A percentile compares a stretch with the other conserved stretches of the same genome.
Evolutionary conservation across 1,284 basidiomycete genomes (phyloP).

Genomic region (Naganishia sp.): DNA sequence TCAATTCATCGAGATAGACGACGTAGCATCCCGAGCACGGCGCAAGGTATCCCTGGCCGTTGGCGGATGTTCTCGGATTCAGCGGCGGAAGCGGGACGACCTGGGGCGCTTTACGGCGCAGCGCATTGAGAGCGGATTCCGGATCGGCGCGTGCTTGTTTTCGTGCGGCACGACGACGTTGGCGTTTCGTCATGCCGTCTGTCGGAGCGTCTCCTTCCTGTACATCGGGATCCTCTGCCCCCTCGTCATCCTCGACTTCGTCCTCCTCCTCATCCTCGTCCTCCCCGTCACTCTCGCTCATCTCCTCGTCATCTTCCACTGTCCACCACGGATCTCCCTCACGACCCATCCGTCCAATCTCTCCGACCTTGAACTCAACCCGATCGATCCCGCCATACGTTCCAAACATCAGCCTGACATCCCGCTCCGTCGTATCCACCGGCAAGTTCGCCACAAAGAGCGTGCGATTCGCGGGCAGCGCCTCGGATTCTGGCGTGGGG

Average conservation of each 20-base stretch:
- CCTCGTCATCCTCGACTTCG: constrained; percentile 52
- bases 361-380: constrained; percentile 59
- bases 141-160: constrained; percentile 36
- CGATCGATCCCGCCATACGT: constrained; percentile 72
- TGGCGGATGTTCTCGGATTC: constrained; percentile 37
- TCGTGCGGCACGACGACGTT: constrained; percentile 58
- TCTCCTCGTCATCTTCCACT: constrained; percentile 40
- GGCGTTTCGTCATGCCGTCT: constrained; percentile 52
- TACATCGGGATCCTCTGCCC: constrained; percentile 40
- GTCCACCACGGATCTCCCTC: constrained; percentile 40
- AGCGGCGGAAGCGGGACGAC: constrained; percentile 43
- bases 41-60: constrained; percentile 33
- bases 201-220: constrained; percentile 48
- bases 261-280: constrained; percentile 36
- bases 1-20: constrained; percentile 61
- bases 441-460: constrained; percentile 84
- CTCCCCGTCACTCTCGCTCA: constrained; percentile 36
- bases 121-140: constrained; percentile 42
- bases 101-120: constrained; percentile 60
- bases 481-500: neutral
- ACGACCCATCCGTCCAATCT: constrained; percentile 30
- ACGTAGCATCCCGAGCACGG: constrained; percentile 58
- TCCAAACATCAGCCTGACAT: constrained; percentile 71
- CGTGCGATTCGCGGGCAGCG: constrained; percentile 57
- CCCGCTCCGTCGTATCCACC: constrained; percentile 76